Base-by-base conservation (phyloP, 129 eudicot genomes). In the Chrysanthemum lavandulifolium region DNA sequence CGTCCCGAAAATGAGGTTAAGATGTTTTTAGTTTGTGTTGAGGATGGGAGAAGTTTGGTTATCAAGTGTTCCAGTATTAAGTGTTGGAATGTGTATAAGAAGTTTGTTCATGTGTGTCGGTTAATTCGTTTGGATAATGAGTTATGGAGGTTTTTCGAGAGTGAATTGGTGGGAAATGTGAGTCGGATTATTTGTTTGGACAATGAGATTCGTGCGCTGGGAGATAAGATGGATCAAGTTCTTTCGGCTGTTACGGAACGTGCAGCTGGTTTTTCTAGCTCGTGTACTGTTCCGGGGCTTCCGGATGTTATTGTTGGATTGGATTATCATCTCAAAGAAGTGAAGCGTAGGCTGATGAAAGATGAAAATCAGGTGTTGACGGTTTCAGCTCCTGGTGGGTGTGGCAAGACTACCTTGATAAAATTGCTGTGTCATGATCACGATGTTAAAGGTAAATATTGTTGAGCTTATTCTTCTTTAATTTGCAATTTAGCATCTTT, bases 361-460 rank as follows among this genome's bases (percentile, higher is more conserved):
- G 78, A 65, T 54, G 78, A 48, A 0, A 62, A 11, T 2, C 76
- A 76, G 43, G 81, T 78, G 43, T 40, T 83, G 19, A 73, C 76
- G 3, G 58, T 83, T 71, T 83, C 86, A 31, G 86, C 86, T 69
- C 83, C 83, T 0, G 83, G 83, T 61, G 86, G 86, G 10, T 78
- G 86, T 71, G 86, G 86, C 40, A 83, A 83, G 71, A 83, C 86
- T 53, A 78, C 86, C 2, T 61, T 82, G 53, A 86, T 78, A 9
- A 82, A 81, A 74, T 66, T 69, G 89, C 65, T 87, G 5, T 87
- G 89, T 51, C 84, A 69, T 76, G 85, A 87, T 73, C 4, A 72
- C 3, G 67, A 79, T 47, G 79, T 87, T 9, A 79, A 73, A 87
- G 68, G 81, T 40, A 40, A 40, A 6, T 40, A 40, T 40, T 40